A percentile compares a stretch with the other conserved stretches of the same genome.
phyloP scores from a whole-genome alignment of 2,329 filamentous ascomycete species.

The Xylaria sp. region DNA sequence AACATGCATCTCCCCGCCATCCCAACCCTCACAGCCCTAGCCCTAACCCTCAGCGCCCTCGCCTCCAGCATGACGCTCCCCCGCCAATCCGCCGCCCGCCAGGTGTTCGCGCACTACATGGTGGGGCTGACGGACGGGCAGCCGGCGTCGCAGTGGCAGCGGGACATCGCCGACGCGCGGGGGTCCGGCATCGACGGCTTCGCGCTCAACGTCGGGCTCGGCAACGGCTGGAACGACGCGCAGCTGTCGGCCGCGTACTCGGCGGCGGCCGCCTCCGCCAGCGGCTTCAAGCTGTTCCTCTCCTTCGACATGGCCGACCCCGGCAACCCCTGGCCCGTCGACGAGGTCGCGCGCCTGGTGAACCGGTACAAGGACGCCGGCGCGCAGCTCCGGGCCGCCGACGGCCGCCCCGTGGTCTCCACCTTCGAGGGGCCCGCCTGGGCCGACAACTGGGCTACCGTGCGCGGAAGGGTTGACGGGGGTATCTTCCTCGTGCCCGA shows the following conservation, averaged over 20 bases:
- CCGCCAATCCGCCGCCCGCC: conserved; percentile 13
- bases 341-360: conserved; percentile 36
- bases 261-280: conserved; percentile 33
- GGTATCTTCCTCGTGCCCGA: conserved; percentile 49
- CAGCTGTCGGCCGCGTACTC: conserved; percentile 39
- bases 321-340: conserved; percentile 33
- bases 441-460: conserved; percentile 45
- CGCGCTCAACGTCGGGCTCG: conserved; percentile 31
- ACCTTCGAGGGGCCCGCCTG: conserved; percentile 53
- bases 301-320: conserved; percentile 40
- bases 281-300: conserved; percentile 40
- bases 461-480: conserved; percentile 41
- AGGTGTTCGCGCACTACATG: conserved; percentile 37
- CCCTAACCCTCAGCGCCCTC: conserved; percentile 20
- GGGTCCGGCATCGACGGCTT: conserved; percentile 35
- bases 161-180: conserved; percentile 32
- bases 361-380: conserved; percentile 41
- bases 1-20: conserved; percentile 22
- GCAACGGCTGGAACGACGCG: conserved; percentile 29
- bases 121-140: conserved; percentile 34
- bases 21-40: conserved; percentile 9
- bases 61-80: conserved; percentile 9
- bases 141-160: conserved; percentile 31
- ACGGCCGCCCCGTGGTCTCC: conserved; percentile 49
- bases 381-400: conserved; percentile 46